phyloP scores from a whole-genome alignment of 1,284 basidiomycete species.

The Erythrobasidium hasegawianum region DNA sequence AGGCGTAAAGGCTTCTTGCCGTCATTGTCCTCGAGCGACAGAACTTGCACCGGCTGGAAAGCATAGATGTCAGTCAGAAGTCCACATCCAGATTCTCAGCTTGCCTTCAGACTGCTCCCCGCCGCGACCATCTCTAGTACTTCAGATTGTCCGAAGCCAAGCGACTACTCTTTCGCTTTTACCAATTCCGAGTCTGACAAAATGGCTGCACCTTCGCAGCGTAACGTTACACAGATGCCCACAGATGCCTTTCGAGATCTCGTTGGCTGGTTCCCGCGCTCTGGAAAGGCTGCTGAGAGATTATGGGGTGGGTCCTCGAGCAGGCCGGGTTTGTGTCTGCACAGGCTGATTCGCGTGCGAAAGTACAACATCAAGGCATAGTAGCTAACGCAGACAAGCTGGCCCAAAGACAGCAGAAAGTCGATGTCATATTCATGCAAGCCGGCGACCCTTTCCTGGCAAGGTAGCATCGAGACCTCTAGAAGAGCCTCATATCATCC shows the following conservation, averaged over 20 bases:
- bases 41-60: constrained; percentile 19
- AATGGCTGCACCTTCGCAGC: not conserved
- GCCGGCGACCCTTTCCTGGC: constrained; percentile 12
- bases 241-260: constrained; percentile 30
- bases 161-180: not conserved
- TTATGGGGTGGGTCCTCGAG: constrained; percentile 32
- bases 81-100: not conserved
- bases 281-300: not conserved
- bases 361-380: constrained; percentile 16
- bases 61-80: too few relatives aligned
- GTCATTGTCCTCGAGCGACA: constrained; percentile 29
- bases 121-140: not conserved
- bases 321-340: too few relatives aligned
- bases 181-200: not conserved
- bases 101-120: not conserved
- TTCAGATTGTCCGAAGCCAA: not conserved
- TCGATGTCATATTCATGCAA: constrained; percentile 21
- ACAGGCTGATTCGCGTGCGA: not conserved
- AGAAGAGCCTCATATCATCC: too few relatives aligned
- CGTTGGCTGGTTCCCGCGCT: constrained; percentile 20
- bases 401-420: not conserved
- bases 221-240: not conserved
- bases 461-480: constrained; percentile 4
- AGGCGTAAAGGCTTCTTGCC: not conserved
- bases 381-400: constrained; percentile 9